A percentile compares a stretch with the other conserved stretches of the same genome.
Evolutionary conservation across 495 filamentous ascomycete genomes (phyloP).

Genomic region (Parmelia sp.): DNA sequence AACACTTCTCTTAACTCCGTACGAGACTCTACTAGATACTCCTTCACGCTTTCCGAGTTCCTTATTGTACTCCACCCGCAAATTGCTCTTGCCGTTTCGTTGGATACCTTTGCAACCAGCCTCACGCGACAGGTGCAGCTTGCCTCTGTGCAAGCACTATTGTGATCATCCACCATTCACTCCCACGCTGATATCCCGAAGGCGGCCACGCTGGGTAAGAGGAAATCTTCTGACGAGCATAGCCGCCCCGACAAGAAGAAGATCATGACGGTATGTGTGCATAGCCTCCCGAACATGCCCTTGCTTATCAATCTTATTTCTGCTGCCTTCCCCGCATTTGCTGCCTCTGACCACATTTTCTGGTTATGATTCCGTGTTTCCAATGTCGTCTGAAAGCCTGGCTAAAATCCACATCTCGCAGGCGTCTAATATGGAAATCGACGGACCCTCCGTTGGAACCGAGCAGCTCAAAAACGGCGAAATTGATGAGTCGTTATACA

Average conservation of each 20-base stretch:
- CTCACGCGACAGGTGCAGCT: constrained; percentile 26
- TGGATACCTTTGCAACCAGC: neutral
- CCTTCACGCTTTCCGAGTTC: too few relatives aligned
- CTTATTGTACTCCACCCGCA: neutral
- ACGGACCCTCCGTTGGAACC: constrained; percentile 51
- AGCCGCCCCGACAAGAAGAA: constrained; percentile 64
- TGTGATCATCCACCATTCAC: constrained; percentile 46
- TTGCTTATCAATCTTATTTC: neutral
- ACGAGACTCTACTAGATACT: too few relatives aligned
- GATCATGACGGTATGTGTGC: constrained; percentile 69
- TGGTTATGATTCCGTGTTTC: neutral
- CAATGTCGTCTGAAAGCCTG: neutral
- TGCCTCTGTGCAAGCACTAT: constrained; percentile 46
- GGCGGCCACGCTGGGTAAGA: constrained; percentile 71
- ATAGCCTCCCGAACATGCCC: neutral
- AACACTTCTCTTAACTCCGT: too few relatives aligned
- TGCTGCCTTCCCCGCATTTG: neutral
- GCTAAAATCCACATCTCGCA: constrained; percentile 20
- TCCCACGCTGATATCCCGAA: constrained; percentile 49
- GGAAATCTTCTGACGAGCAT: constrained; percentile 74
- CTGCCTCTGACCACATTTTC: neutral
- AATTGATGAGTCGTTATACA: constrained; percentile 97
- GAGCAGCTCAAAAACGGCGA: constrained; percentile 58
- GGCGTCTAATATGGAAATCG: constrained; percentile 79
- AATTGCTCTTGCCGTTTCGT: constrained; percentile 1